Evolutionary conservation across 257 asterid genomes (phyloP).

Genomic region (Gentiana dahurica): DNA sequence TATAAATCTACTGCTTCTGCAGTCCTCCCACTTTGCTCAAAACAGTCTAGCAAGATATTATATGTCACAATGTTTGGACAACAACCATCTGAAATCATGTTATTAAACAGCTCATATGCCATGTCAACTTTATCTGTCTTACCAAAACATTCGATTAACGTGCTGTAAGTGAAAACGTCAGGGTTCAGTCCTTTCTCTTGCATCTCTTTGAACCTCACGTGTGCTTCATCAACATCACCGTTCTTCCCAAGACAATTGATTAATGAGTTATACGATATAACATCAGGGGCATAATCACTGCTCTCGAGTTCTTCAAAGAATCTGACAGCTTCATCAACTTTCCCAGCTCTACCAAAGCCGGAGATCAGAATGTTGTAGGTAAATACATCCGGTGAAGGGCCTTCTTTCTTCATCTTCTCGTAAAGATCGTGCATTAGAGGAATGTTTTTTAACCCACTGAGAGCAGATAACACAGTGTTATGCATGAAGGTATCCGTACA

Average conservation of each 20-base stretch:
- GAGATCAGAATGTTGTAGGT: constrained; percentile 85
- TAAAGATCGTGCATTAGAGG: constrained; percentile 58
- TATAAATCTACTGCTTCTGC: constrained; percentile 82
- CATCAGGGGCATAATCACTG: constrained; percentile 61
- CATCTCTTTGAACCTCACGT: constrained; percentile 81
- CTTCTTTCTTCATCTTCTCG: constrained; percentile 69
- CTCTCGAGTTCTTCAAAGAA: constrained; percentile 84
- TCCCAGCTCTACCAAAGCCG: constrained; percentile 74
- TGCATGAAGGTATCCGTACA: constrained; percentile 71
- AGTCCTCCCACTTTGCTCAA: constrained; percentile 83
- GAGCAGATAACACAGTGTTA: constrained; percentile 69
- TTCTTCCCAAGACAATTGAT: constrained; percentile 86
- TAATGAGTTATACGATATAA: constrained; percentile 76
- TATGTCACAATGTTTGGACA: constrained; percentile 81
- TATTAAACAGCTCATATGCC: constrained; percentile 65
- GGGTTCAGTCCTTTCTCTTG: constrained; percentile 83
- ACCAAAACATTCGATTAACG: constrained; percentile 89
- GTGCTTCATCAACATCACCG: constrained; percentile 89
- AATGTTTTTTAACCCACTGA: constrained; percentile 60
- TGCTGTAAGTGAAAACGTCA: constrained; percentile 88
- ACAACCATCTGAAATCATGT: constrained; percentile 83
- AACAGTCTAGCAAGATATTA: constrained; percentile 83
- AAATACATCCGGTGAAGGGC: constrained; percentile 68
- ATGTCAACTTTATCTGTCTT: constrained; percentile 81
- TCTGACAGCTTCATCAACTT: constrained; percentile 64